Percentiles rank a stretch among this genome's conserved stretches.
Evolutionary conservation across 495 filamentous ascomycete species (phyloP).

Genomic region (Neurospora sp.): DNA sequence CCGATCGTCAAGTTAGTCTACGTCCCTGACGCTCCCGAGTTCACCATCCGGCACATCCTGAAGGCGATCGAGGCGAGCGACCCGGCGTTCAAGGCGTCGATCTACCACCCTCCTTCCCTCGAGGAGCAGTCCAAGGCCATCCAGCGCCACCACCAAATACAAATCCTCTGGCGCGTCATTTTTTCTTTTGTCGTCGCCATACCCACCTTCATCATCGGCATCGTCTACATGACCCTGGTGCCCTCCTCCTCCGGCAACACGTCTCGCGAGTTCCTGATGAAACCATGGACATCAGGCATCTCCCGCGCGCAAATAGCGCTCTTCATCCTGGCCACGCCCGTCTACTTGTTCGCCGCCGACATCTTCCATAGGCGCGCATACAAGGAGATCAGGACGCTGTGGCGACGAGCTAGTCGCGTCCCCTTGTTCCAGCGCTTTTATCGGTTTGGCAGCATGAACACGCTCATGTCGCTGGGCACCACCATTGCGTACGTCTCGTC

Average conservation of each 20-base stretch:
- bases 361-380: constrained; percentile 71
- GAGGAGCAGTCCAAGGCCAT: constrained; percentile 75
- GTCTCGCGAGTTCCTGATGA: constrained; percentile 53
- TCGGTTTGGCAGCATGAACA: constrained; percentile 94
- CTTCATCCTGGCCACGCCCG: constrained; percentile 77
- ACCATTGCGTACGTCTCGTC: constrained; percentile 82
- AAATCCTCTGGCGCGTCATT: constrained; percentile 53
- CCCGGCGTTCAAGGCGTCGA: constrained; percentile 49
- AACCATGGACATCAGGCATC: constrained; percentile 62
- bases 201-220: constrained; percentile 81
- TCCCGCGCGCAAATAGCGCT: constrained; percentile 73
- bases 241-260: constrained; percentile 35
- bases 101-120: constrained; percentile 74
- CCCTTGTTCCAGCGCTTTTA: constrained; percentile 73
- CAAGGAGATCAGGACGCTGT: constrained; percentile 70
- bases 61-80: constrained; percentile 54
- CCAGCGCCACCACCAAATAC: constrained; percentile 50
- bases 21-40: constrained; percentile 50
- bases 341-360: constrained; percentile 84
- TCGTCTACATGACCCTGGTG: constrained; percentile 84
- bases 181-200: constrained; percentile 68
- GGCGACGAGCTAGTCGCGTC: constrained; percentile 71
- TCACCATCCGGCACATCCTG: constrained; percentile 73
- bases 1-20: constrained; percentile 69
- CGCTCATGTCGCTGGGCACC: constrained; percentile 82